Evolutionary conservation across 495 filamentous ascomycete genomes (phyloP).

Genomic region (Neurospora terricola): DNA sequence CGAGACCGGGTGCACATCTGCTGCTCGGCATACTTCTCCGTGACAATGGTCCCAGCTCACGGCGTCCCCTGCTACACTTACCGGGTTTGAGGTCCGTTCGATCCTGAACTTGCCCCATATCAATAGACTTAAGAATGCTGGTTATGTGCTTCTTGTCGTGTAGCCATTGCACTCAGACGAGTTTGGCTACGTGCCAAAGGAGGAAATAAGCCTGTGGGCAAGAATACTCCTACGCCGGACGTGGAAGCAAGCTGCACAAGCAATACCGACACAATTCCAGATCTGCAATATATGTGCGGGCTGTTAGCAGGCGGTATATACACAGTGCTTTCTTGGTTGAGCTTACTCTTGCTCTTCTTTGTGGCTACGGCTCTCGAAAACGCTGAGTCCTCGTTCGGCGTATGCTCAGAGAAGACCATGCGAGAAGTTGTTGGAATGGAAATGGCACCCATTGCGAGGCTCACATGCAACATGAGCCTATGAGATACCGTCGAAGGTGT

Average conservation of each 20-base stretch:
- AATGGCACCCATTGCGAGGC: background rate
- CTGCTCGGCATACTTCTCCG: slow-evolving; percentile 17
- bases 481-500: background rate
- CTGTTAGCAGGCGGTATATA: background rate
- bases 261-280: slow-evolving; percentile 19
- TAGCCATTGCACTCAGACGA: background rate
- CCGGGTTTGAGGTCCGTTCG: background rate
- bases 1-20: slow-evolving; percentile 1
- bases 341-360: background rate
- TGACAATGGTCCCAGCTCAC: slow-evolving; percentile 9
- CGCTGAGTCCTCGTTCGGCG: slow-evolving; percentile 13
- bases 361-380: slow-evolving; percentile 2
- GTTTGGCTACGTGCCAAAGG: background rate
- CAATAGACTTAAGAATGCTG: background rate
- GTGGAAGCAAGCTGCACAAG: slow-evolving; percentile 9
- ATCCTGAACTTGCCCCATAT: background rate
- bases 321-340: background rate
- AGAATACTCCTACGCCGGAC: slow-evolving; percentile 2
- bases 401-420: background rate
- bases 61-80: background rate
- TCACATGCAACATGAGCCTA: background rate
- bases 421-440: background rate
- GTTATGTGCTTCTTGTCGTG: background rate
- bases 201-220: slow-evolving; percentile 2
- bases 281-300: slow-evolving; percentile 1